Evolutionary conservation across 2,329 filamentous ascomycete genomes (phyloP).

Genomic region (Fusarium armeniacum): DNA sequence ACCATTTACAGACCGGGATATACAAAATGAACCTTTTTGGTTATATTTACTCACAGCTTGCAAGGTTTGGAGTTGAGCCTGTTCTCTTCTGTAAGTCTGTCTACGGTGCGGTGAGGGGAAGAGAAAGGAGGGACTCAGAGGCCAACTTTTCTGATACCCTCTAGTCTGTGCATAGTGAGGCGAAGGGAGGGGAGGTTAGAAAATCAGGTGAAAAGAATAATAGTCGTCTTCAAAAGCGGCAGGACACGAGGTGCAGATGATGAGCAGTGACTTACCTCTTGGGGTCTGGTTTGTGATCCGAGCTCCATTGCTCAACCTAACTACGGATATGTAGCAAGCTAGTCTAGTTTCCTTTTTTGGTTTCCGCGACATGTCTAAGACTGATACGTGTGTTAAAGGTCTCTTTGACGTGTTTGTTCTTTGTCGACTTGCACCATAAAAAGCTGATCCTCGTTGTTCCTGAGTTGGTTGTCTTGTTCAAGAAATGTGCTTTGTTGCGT

Average conservation of each 20-base stretch:
- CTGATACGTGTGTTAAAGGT: background rate
- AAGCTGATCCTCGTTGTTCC: background rate
- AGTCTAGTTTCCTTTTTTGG: background rate
- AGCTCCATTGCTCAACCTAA: background rate
- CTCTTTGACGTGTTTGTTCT: background rate
- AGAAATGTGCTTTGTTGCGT: background rate
- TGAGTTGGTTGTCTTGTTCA: background rate
- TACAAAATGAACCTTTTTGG: constrained; percentile 1
- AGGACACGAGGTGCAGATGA: background rate
- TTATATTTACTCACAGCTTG: background rate
- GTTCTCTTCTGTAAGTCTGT: background rate
- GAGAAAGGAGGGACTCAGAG: too few relatives aligned
- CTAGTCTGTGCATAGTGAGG: constrained; percentile 1
- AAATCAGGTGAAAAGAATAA: constrained; percentile 20
- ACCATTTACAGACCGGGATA: background rate
- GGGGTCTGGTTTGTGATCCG: background rate
- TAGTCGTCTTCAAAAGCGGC: constrained; percentile 1
- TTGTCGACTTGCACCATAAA: background rate
- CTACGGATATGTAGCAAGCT: background rate
- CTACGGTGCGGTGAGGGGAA: constrained; percentile 1
- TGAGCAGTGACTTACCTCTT: background rate
- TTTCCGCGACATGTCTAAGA: background rate
- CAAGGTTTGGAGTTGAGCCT: background rate
- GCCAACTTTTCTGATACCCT: too few relatives aligned
- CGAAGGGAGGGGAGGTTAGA: constrained; percentile 10